Conservation (phyloP, 2,329 filamentous ascomycete species). For the Aureobasidium sp. region DNA sequence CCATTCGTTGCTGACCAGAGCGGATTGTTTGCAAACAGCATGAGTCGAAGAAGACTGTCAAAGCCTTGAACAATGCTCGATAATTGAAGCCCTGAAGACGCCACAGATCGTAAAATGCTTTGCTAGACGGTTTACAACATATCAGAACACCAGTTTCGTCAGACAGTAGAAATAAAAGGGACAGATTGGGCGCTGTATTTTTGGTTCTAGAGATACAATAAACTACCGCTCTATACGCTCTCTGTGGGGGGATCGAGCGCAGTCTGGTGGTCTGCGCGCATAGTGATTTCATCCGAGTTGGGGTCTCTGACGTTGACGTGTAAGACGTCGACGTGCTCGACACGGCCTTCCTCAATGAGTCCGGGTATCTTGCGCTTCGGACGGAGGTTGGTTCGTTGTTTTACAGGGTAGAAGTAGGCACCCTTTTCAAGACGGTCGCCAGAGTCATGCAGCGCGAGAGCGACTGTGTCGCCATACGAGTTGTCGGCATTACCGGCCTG, state of each 20-base stretch:
- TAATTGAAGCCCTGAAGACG: too few species aligned
- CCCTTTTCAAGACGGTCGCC: constrained; percentile 42
- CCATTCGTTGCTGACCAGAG: too few species aligned
- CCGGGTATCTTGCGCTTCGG: constrained; percentile 40
- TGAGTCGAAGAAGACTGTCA: too few species aligned
- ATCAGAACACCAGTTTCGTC: too few species aligned
- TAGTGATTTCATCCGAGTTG: constrained; percentile 42
- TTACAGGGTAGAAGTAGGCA: constrained; percentile 57
- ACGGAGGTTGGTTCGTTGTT: constrained; percentile 48
- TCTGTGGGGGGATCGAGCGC: constrained; percentile 15
- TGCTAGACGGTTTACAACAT: too few species aligned
- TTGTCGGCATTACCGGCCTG: constrained; percentile 47
- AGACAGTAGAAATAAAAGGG: not conserved
- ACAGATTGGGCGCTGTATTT: not conserved
- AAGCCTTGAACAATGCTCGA: too few species aligned
- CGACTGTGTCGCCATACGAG: constrained; percentile 49
- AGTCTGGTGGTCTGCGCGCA: constrained; percentile 31
- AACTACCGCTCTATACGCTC: not conserved
- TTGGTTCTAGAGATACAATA: not conserved
- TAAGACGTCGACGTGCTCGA: constrained; percentile 46
- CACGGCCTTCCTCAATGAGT: constrained; percentile 30
- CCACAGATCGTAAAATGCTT: too few species aligned
- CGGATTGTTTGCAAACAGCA: too few species aligned
- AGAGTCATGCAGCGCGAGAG: constrained; percentile 50
- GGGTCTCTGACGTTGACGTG: constrained; percentile 47